These are phyloP conservation scores for Magnaporthiopsis poae DNA, from an alignment of 2,329 filamentous ascomycete species.

Conservation along the genomic window DNA sequence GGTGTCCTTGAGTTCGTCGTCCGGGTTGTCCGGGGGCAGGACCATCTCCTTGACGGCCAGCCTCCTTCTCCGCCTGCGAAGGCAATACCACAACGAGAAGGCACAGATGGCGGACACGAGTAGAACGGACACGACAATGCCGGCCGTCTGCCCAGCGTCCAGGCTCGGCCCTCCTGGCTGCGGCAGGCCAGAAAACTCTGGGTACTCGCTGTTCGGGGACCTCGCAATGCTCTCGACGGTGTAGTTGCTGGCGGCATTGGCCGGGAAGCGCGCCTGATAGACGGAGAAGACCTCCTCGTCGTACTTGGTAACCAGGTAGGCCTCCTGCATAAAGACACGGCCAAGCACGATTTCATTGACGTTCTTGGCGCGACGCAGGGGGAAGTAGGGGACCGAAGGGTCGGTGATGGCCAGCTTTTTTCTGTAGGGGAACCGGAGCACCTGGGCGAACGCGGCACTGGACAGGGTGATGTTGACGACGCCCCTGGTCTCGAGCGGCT, in stretches of 20 bases:
- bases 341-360: constrained; percentile 52
- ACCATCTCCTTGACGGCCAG: constrained; percentile 14
- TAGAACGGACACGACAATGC: constrained; percentile 34
- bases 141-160: constrained; percentile 31
- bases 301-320: constrained; percentile 49
- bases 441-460: constrained; percentile 38
- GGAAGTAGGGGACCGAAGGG: constrained; percentile 51
- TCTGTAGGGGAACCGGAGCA: constrained; percentile 40
- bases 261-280: constrained; percentile 45
- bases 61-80: constrained; percentile 23
- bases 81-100: constrained; percentile 21
- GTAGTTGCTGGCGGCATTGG: constrained; percentile 28
- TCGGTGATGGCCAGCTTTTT: constrained; percentile 33
- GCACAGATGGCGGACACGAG: constrained; percentile 24
- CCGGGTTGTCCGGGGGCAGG: background rate
- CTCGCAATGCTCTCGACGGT: constrained; percentile 33
- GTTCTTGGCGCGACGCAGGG: constrained; percentile 46
- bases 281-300: constrained; percentile 44
- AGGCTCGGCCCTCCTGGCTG: constrained; percentile 20
- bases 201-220: constrained; percentile 37
- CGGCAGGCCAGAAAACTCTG: constrained; percentile 23
- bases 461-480: constrained; percentile 49
- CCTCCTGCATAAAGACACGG: constrained; percentile 60
- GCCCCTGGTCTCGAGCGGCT: constrained; percentile 37
- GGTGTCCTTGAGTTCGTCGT: constrained; percentile 26